Conservation (phyloP, 2,329 filamentous ascomycete genomes). For the Dothidotthia symphoricarpi region DNA sequence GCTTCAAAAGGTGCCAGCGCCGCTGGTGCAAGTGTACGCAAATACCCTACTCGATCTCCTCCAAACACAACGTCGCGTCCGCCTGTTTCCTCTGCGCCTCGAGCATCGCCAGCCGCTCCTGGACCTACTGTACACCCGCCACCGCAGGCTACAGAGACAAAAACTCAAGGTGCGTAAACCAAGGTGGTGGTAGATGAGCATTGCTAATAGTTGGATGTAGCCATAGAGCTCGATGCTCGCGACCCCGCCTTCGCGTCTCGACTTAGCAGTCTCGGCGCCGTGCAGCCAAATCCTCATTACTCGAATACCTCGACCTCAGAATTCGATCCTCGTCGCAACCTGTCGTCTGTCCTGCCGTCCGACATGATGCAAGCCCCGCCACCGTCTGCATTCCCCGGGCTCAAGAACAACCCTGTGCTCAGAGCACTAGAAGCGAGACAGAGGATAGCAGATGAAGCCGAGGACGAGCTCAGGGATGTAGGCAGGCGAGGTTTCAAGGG, state of each 20-base stretch:
- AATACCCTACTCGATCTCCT: conserved; percentile 55
- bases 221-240: conserved; percentile 59
- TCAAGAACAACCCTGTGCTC: conserved; percentile 54
- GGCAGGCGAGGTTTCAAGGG: conserved; percentile 45
- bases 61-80: conserved; percentile 35
- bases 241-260: conserved; percentile 74
- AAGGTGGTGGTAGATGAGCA: accelerated
- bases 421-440: conserved; percentile 54
- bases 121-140: conserved; percentile 46
- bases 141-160: conserved; percentile 39
- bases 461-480: conserved; percentile 52
- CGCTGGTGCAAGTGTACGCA: conserved; percentile 52
- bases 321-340: conserved; percentile 35
- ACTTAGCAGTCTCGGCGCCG: conserved; percentile 64
- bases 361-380: conserved; percentile 36
- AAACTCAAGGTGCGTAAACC: conserved; percentile 40
- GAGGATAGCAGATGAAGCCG: conserved; percentile 52
- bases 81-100: conserved; percentile 30
- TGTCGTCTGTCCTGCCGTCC: conserved; percentile 21
- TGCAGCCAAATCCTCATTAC: conserved; percentile 57
- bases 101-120: conserved; percentile 22
- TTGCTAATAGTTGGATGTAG: conserved; percentile 30
- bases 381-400: conserved; percentile 33
- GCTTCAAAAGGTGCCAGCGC: conserved; percentile 56
- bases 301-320: conserved; percentile 55